Conservation (phyloP, 352 stramenopile species). For the Pilasporangium apinafurcum region DNA sequence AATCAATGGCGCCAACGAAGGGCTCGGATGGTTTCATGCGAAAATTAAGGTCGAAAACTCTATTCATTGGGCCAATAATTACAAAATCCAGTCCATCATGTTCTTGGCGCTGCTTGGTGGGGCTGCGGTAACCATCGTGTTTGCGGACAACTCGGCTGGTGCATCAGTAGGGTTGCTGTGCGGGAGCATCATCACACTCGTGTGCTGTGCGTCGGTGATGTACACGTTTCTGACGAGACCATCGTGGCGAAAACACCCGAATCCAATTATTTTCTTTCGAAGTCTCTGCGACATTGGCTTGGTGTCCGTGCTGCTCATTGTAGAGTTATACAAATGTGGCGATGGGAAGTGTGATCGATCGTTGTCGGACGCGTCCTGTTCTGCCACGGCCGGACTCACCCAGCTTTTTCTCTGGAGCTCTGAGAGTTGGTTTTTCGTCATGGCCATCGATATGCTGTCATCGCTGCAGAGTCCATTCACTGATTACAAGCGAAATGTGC, state of each 20-base stretch:
- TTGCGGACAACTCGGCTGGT: conserved; percentile 47
- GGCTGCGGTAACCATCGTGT: conserved; percentile 43
- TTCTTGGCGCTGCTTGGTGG: conserved; percentile 64
- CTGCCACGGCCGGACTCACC: conserved; percentile 61
- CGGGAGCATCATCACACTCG: conserved; percentile 72
- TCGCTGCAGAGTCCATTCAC: conserved; percentile 85
- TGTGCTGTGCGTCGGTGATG: conserved; percentile 59
- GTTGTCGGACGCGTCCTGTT: conserved; percentile 43
- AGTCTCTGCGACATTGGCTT: conserved; percentile 79
- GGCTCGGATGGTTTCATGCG: conserved; percentile 78
- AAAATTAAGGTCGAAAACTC: conserved; percentile 85
- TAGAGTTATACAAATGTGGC: conserved; percentile 78
- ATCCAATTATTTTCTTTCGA: conserved; percentile 85
- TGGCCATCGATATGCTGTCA: conserved; percentile 84
- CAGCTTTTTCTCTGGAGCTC: conserved; percentile 87
- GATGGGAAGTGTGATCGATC: conserved; percentile 22
- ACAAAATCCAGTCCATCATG: conserved; percentile 81
- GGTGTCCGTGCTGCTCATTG: conserved; percentile 67
- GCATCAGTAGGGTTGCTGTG: conserved; percentile 66
- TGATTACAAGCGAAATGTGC: conserved; percentile 83
- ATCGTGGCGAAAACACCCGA: conserved; percentile 82
- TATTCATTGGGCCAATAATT: conserved; percentile 86
- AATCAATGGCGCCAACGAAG: conserved; percentile 38
- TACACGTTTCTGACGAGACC: conserved; percentile 78
- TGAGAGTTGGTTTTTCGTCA: conserved; percentile 87